Base-by-base conservation (phyloP, 306 rosid species). In the Cicer cuneatum region DNA sequence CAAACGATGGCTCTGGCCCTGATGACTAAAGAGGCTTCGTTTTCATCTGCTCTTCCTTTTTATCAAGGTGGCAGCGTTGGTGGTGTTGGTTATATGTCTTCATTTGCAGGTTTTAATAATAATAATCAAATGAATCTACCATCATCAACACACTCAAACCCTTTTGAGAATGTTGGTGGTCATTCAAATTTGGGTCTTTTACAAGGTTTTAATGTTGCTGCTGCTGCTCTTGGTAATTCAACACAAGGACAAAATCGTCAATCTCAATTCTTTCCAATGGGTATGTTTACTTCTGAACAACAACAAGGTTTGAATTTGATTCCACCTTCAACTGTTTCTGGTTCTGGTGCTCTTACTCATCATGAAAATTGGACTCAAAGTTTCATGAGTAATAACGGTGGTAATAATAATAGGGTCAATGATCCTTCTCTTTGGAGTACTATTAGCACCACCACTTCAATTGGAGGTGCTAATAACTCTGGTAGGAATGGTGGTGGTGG, bases 351-450 rank as follows among this genome's bases (percentile, higher is more conserved):
- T 57, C 21, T n/a, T 13, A 13, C 60, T 66, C 41, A 74, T 11
- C 80, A 47, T 4, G 54, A 24, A 67, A 79, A 67, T 57, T 86
- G 89, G 92, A 10, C 83, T 52, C 80, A 73, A 1, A 74, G 74
- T 65, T 83, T 85, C 78, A 53, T 75, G 40, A 75, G 37, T 42
- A 80, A 14, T 48, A 48, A 60, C 70, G 11, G 14, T 70, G 45
- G 41, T 8, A 51, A 57, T 8, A 42, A n/a, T 7, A 45, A 19
- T 7, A 38, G 56, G 16, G 46, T 74, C 49, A 21, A 49, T 56
- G 68, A 68, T 6, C 59, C 72, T 11, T 46, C 88, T 35, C 1
- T 80, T 49, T 90, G 96, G 93, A 78, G 78, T 73, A 84, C 73
- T 12, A 52, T 83, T 15, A 77, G 66, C 68, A 83, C 82, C 68